A percentile compares a stretch with the other conserved stretches of the same genome.
Evolutionary conservation across 768 basidiomycete species (phyloP).

Genomic region (Dentipellis sp.): DNA sequence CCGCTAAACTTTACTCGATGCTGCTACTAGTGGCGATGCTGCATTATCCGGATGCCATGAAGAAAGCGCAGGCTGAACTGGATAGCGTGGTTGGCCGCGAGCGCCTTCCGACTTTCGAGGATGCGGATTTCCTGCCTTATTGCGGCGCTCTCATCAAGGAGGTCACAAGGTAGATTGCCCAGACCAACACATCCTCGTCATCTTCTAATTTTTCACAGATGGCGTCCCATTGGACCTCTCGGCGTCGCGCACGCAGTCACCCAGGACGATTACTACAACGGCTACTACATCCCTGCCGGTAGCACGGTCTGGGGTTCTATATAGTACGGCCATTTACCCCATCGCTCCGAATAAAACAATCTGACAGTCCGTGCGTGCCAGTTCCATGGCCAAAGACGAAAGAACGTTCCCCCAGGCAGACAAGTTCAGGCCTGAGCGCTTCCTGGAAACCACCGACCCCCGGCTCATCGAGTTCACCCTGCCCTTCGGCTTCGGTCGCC

Average conservation of each 20-base stretch:
- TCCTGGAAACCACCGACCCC: slow-evolving; percentile 1
- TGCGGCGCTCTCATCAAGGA: slow-evolving; percentile 12
- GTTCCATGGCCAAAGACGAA: slow-evolving; percentile 10
- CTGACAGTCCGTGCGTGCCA: not conserved
- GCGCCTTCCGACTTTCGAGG: slow-evolving; percentile 12
- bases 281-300: slow-evolving; percentile 7
- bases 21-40: not conserved
- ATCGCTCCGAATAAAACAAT: not conserved
- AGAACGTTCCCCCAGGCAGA: slow-evolving; percentile 5
- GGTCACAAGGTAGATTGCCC: slow-evolving; percentile 3
- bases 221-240: slow-evolving; percentile 4
- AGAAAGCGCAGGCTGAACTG: slow-evolving; percentile 12
- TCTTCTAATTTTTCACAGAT: not conserved
- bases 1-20: not conserved
- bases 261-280: not conserved
- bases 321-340: not conserved
- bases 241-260: slow-evolving; percentile 6
- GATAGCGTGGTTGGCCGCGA: slow-evolving; percentile 8
- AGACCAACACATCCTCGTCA: not conserved
- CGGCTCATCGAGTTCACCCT: not conserved
- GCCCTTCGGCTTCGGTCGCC: slow-evolving; percentile 4
- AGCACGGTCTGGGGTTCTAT: slow-evolving; percentile 4
- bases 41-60: slow-evolving; percentile 7
- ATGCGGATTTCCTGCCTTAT: slow-evolving; percentile 9
- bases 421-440: slow-evolving; percentile 13